phyloP scores from a whole-genome alignment of 2,329 filamentous ascomycete genomes.

The Colletotrichum orchidophilum region DNA sequence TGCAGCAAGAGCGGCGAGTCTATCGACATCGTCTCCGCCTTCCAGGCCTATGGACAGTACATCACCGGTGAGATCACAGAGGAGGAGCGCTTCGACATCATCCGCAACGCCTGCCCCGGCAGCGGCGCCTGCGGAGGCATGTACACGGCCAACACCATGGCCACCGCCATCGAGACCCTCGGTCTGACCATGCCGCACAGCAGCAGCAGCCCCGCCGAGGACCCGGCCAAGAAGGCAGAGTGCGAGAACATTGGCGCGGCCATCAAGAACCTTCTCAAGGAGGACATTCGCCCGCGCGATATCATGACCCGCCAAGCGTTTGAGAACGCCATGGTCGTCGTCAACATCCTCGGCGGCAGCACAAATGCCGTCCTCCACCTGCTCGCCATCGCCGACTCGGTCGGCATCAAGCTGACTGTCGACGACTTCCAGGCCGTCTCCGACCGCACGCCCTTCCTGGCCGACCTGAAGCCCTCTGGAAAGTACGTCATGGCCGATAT shows the following conservation, averaged over 20 bases:
- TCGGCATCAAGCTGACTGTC: conserved; percentile 83
- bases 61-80: conserved; percentile 91
- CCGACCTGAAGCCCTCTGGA: conserved; percentile 85
- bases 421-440: conserved; percentile 89
- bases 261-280: conserved; percentile 77
- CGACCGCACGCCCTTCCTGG: conserved; percentile 81
- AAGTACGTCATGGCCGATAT: conserved; percentile 88
- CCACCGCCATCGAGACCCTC: conserved; percentile 91
- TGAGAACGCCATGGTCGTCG: conserved; percentile 85
- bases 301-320: conserved; percentile 84
- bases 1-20: conserved; percentile 79
- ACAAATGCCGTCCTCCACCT: conserved; percentile 88
- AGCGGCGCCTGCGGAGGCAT: conserved; percentile 81
- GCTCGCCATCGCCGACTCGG: conserved; percentile 84
- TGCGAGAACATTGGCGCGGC: conserved; percentile 77
- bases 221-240: conserved; percentile 75
- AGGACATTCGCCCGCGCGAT: conserved; percentile 81
- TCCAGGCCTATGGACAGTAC: conserved; percentile 97
- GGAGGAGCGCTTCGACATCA: conserved; percentile 92
- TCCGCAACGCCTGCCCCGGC: conserved; percentile 82
- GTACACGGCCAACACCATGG: conserved; percentile 97
- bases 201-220: conserved; percentile 81
- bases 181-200: conserved; percentile 86
- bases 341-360: conserved; percentile 84
- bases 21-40: conserved; percentile 96